Percentiles rank a stretch among this genome's conserved stretches.
Conservation (phyloP, 108 stramenopile genomes). For the Stephanodiscus minutulus region DNA sequence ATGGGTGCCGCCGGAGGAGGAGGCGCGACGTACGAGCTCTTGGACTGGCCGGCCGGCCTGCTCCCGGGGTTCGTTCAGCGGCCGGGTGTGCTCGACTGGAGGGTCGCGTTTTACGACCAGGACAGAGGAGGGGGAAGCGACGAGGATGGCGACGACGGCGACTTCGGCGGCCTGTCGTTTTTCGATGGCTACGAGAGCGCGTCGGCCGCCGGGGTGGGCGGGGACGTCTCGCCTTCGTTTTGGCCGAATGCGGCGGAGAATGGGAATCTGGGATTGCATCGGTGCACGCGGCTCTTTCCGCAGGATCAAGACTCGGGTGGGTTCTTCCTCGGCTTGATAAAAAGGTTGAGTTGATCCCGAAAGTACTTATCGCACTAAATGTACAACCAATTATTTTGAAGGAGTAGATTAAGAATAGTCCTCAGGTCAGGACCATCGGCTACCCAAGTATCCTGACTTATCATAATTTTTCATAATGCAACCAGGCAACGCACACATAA, state of each 20-base stretch:
- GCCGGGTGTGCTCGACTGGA: conserved; percentile 65
- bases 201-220: conserved; percentile 25
- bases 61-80: conserved; percentile 54
- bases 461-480: too few species aligned
- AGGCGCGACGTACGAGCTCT: conserved; percentile 36
- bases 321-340: conserved; percentile 91
- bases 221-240: conserved; percentile 44
- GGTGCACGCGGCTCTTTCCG: conserved; percentile 90
- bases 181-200: conserved; percentile 56
- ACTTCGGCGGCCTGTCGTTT: conserved; percentile 53
- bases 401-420: too few species aligned
- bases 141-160: conserved; percentile 30
- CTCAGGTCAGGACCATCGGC: too few species aligned
- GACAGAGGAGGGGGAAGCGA: conserved; percentile 7
- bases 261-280: conserved; percentile 40
- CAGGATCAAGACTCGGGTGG: conserved; percentile 97
- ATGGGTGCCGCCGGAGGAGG: not conserved
- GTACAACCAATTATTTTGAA: too few species aligned
- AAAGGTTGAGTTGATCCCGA: conserved; percentile 47
- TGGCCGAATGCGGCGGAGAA: conserved; percentile 52
- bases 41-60: conserved; percentile 46
- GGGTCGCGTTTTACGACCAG: conserved; percentile 61
- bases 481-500: too few species aligned
- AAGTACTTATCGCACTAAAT: too few species aligned
- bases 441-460: too few species aligned